A percentile compares a stretch with the other conserved stretches of the same genome.
phyloP scores from a whole-genome alignment of 805 yeast genomes.

The Yarrowia sp. region DNA sequence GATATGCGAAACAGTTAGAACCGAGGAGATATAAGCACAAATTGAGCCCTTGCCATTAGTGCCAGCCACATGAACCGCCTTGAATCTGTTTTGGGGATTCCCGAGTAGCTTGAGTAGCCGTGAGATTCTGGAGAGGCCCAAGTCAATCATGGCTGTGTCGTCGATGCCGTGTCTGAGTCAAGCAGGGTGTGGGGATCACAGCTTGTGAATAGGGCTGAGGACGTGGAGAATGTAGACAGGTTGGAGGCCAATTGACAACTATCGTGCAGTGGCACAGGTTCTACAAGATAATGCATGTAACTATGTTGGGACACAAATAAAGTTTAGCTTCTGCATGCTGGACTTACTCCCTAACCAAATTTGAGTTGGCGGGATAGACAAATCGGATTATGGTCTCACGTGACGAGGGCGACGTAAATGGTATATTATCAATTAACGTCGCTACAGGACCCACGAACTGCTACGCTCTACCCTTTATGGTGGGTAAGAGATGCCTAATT shows the following conservation, averaged over 20 bases:
- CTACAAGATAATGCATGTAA: conserved; percentile 4
- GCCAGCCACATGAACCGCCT: conserved; percentile 90
- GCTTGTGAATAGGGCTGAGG: not conserved
- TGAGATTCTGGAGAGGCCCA: conserved; percentile 63
- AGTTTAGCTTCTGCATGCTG: conserved; percentile 27
- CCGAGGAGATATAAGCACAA: conserved; percentile 77
- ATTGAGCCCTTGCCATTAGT: conserved; percentile 97
- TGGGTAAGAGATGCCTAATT: too few relatives aligned
- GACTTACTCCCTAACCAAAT: not conserved
- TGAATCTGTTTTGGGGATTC: conserved; percentile 69
- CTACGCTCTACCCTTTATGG: too few relatives aligned
- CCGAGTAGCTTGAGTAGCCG: conserved; percentile 61
- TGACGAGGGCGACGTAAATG: not conserved
- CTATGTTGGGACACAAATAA: conserved; percentile 20
- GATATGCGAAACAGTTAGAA: conserved; percentile 58
- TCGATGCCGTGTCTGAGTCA: not conserved
- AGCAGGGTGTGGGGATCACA: too few relatives aligned
- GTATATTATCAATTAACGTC: too few relatives aligned
- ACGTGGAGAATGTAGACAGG: too few relatives aligned
- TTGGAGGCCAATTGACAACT: not conserved
- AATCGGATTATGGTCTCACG: not conserved
- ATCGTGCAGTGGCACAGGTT: not conserved
- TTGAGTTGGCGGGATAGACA: not conserved
- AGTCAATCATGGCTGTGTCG: conserved; percentile 52
- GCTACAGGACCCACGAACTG: too few relatives aligned